Evolutionary conservation across 192 early-diverging fungal genomes (phyloP), one percentile per base, ranked within the genome.

Genomic region (Endogone sp.): DNA sequence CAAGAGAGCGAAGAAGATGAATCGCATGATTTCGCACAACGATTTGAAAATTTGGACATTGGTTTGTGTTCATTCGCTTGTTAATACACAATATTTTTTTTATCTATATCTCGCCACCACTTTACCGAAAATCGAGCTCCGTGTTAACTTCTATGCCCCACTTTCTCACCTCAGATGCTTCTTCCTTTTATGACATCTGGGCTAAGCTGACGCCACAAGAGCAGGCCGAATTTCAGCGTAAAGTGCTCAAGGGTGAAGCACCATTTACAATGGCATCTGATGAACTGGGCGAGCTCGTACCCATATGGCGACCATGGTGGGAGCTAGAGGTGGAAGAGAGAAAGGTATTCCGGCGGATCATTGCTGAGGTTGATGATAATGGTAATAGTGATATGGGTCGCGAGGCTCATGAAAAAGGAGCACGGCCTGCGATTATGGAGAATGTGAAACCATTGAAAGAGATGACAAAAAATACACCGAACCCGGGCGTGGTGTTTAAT

Each of bases 41-140:
- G 84, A 24, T 81, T 89, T 61, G 68, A 56, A 13, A 76, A 61
- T 22, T 37, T 89, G 2, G 81, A 89, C 68, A 59, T 79, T 60
- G 82, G 37, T 49, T 11, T 49, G 37, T 49, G 16, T 49, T 49
- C 16, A 49, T 49, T 16, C 37, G 37, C 37, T 49, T 16, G 6
- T 49, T 11, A 49, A 49, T 49, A n/a, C n/a, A n/a, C n/a, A n/a
- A n/a, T n/a, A n/a, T n/a, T n/a, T n/a, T n/a, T n/a, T n/a, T n/a
- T n/a, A n/a, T n/a, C n/a, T n/a, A n/a, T n/a, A n/a, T n/a, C n/a
- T n/a, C n/a, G n/a, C n/a, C n/a, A n/a, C n/a, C 37, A 49, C 37
- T 49, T 16, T 16, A 49, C 37, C 37, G 16, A 49, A 11, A 49
- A 16, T 16, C 6, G 16, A 1, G 16, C 16, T 16, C 16, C 37